Evolutionary conservation across 1,139 yeast species (phyloP).

Genomic region (Blastobotrys elegans): DNA sequence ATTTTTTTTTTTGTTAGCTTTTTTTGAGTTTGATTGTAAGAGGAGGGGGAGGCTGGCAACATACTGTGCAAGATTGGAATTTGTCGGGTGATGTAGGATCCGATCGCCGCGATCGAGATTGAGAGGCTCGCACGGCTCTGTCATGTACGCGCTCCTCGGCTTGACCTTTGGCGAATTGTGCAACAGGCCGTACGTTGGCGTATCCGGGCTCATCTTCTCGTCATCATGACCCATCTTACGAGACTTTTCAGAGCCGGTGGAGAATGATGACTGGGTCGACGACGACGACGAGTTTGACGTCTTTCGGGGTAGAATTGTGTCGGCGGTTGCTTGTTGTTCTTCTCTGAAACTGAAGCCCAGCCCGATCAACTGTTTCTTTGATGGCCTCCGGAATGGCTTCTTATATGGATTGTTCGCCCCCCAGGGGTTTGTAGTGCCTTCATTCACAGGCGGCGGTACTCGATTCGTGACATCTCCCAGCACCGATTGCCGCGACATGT

Average conservation of each 20-base stretch:
- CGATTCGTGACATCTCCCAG: neutral
- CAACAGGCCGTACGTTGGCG: slow-evolving; percentile 6
- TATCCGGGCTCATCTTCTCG: slow-evolving; percentile 1
- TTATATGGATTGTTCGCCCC: neutral
- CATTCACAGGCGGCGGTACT: neutral
- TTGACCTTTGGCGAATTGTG: slow-evolving; percentile 1
- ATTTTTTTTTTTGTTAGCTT: neutral
- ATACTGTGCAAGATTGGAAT: slow-evolving; percentile 5
- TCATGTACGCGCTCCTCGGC: slow-evolving; percentile 1
- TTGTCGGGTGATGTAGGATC: slow-evolving; percentile 4
- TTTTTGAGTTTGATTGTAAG: neutral
- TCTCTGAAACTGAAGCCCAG: slow-evolving; percentile 3
- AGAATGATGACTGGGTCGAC: neutral
- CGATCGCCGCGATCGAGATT: neutral
- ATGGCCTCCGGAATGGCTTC: slow-evolving; percentile 1
- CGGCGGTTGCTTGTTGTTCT: neutral
- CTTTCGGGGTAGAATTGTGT: neutral
- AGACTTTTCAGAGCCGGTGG: neutral
- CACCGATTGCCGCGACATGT: slow-evolving; percentile 3
- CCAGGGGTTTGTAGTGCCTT: neutral
- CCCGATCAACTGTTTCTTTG: slow-evolving; percentile 2
- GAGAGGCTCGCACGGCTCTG: slow-evolving; percentile 2
- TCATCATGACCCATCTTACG: neutral
- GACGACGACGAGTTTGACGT: neutral
- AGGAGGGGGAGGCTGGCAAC: neutral